A percentile compares a stretch with the other conserved stretches of the same genome.
These are phyloP conservation scores for Citrus glauca DNA, from an alignment of 345 rosid genomes.

Conservation along the genomic window DNA sequence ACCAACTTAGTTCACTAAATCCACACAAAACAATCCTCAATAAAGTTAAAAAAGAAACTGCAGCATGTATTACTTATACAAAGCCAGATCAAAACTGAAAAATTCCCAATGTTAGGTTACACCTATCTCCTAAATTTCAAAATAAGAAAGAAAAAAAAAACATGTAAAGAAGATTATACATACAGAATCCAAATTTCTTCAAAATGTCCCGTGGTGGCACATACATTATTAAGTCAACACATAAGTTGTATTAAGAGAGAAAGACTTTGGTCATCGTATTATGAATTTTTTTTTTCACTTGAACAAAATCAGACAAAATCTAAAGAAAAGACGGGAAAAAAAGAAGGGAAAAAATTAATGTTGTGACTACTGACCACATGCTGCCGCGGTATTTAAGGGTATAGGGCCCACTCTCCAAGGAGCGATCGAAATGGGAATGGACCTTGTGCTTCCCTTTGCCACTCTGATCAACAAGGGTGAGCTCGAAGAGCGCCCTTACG, in stretches of 20 bases:
- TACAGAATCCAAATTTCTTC: background rate
- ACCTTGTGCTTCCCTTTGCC: conserved; percentile 87
- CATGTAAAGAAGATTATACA: background rate
- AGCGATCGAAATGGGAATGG: conserved; percentile 86
- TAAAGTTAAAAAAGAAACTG: background rate
- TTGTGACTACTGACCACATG: conserved; percentile 60
- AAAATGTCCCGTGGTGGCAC: no score
- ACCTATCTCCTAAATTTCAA: background rate
- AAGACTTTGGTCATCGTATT: no score
- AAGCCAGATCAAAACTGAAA: background rate
- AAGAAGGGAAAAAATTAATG: no score
- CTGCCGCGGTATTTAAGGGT: conserved; percentile 90
- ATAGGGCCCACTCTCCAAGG: conserved; percentile 90
- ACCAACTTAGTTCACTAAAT: background rate
- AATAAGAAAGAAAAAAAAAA: background rate
- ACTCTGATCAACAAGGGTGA: conserved; percentile 77
- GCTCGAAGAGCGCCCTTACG: conserved; percentile 83
- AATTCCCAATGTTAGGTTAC: background rate
- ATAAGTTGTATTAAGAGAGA: no score
- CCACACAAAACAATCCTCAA: background rate
- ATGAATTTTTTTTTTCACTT: no score
- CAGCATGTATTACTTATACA: background rate
- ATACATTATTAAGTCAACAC: no score
- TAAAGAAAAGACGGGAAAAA: background rate
- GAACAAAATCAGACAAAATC: background rate